Conservation (phyloP, 1,139 yeast species). For the Meyerozyma athensensis region DNA sequence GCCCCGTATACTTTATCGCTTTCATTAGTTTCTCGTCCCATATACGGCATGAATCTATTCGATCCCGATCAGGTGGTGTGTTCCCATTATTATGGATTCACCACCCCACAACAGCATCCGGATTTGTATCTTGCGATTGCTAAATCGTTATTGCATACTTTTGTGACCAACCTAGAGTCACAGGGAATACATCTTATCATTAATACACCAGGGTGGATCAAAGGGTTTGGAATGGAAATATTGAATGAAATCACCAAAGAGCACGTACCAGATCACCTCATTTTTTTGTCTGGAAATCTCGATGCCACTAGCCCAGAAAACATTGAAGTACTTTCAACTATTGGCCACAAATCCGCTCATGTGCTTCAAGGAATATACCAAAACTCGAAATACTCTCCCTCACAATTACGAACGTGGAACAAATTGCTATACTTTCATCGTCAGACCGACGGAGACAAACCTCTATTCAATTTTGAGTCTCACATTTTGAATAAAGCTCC, state of each 20-base stretch:
- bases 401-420: conserved; percentile 50
- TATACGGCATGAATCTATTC: conserved; percentile 22
- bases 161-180: conserved; percentile 19
- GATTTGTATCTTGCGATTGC: conserved; percentile 46
- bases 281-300: conserved; percentile 26
- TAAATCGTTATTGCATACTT: conserved; percentile 35
- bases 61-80: conserved; percentile 11
- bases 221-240: conserved; percentile 77
- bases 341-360: conserved; percentile 17
- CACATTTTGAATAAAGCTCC: conserved; percentile 51
- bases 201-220: conserved; percentile 92
- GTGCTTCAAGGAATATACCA: conserved; percentile 27
- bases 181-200: conserved; percentile 49
- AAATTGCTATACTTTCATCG: conserved; percentile 53
- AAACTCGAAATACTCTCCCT: conserved; percentile 31
- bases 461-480: conserved; percentile 38
- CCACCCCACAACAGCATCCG: conserved; percentile 72
- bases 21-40: conserved; percentile 18
- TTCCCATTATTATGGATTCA: conserved; percentile 61
- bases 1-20: conserved; percentile 66
- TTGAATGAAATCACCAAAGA: conserved; percentile 43
- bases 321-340: conserved; percentile 19
- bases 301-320: conserved; percentile 21
- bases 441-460: conserved; percentile 7
- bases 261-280: conserved; percentile 52